phyloP scores from a whole-genome alignment of 2,329 filamentous ascomycete species.

The Fusarium duplospermum region DNA sequence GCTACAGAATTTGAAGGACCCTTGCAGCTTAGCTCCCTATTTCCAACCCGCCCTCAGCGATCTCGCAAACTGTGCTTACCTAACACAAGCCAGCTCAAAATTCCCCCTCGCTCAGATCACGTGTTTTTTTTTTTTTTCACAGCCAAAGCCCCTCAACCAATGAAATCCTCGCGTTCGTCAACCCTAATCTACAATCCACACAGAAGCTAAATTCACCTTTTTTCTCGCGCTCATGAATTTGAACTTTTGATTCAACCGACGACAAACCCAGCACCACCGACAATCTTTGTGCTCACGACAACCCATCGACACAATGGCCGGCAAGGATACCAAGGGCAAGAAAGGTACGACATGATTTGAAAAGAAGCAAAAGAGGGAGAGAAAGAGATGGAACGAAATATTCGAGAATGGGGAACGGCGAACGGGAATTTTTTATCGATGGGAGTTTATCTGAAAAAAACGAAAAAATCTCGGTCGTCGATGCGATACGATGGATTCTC shows the following conservation, averaged over 20 bases:
- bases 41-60: not conserved
- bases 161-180: slow-evolving; percentile 11
- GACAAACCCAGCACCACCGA: slow-evolving; percentile 42
- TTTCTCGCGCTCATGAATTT: slow-evolving; percentile 29
- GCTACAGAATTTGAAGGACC: not conserved
- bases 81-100: not conserved
- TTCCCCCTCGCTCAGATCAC: slow-evolving; percentile 7
- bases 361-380: slow-evolving; percentile 18
- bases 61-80: not conserved
- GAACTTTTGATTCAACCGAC: slow-evolving; percentile 34
- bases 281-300: slow-evolving; percentile 41
- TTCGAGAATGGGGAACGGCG: not conserved
- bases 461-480: slow-evolving; percentile 14
- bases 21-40: not conserved
- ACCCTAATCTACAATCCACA: slow-evolving; percentile 42
- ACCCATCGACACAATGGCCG: slow-evolving; percentile 48
- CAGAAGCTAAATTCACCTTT: slow-evolving; percentile 32
- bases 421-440: slow-evolving; percentile 16
- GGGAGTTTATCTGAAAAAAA: slow-evolving; percentile 14
- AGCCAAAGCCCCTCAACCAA: slow-evolving; percentile 7
- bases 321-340: slow-evolving; percentile 55
- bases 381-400: not conserved
- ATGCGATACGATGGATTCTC: slow-evolving; percentile 29
- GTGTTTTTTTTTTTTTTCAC: slow-evolving; percentile 9
- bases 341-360: slow-evolving; percentile 60